These are phyloP conservation scores for Neofusicoccum cordaticola DNA, from an alignment of 2,329 filamentous ascomycete species.

Conservation along the genomic window DNA sequence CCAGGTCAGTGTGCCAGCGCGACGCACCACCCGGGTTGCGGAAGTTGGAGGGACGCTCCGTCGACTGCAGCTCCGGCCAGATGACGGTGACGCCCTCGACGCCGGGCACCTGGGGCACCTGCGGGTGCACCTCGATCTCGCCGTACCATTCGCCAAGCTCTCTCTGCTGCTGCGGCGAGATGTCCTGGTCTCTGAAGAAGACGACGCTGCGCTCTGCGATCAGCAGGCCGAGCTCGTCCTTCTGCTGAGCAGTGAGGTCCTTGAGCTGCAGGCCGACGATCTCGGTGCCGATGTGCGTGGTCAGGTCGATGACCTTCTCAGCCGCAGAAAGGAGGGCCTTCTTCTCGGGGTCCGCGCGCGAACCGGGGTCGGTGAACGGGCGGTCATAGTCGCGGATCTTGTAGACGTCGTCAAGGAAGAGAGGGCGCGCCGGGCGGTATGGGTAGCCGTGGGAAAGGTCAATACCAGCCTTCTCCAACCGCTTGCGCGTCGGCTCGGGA, in stretches of 20 bases:
- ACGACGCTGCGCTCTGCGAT: constrained; percentile 65
- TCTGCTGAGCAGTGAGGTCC: constrained; percentile 57
- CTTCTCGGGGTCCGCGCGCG: constrained; percentile 64
- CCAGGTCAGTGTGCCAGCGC: constrained; percentile 68
- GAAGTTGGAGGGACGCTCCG: constrained; percentile 60
- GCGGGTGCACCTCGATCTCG: constrained; percentile 67
- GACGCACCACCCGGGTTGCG: constrained; percentile 66
- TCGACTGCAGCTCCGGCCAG: constrained; percentile 66
- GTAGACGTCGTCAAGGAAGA: constrained; percentile 68
- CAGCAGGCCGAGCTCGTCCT: constrained; percentile 60
- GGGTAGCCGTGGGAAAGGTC: constrained; percentile 70
- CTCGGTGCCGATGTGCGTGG: constrained; percentile 62
- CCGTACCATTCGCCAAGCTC: constrained; percentile 60
- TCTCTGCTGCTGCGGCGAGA: constrained; percentile 22
- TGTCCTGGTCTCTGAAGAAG: constrained; percentile 61
- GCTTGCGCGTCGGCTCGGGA: constrained; percentile 55
- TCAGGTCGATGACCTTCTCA: constrained; percentile 61
- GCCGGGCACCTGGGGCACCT: constrained; percentile 69
- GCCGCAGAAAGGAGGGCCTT: constrained; percentile 59
- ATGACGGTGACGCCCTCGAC: constrained; percentile 56
- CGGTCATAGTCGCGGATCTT: constrained; percentile 60
- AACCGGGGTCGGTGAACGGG: constrained; percentile 58
- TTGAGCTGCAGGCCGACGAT: constrained; percentile 63
- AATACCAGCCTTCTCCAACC: constrained; percentile 66
- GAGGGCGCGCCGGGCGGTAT: constrained; percentile 63